Conservation (phyloP, 2,329 filamentous ascomycete species). For the Capronia epimyces region DNA sequence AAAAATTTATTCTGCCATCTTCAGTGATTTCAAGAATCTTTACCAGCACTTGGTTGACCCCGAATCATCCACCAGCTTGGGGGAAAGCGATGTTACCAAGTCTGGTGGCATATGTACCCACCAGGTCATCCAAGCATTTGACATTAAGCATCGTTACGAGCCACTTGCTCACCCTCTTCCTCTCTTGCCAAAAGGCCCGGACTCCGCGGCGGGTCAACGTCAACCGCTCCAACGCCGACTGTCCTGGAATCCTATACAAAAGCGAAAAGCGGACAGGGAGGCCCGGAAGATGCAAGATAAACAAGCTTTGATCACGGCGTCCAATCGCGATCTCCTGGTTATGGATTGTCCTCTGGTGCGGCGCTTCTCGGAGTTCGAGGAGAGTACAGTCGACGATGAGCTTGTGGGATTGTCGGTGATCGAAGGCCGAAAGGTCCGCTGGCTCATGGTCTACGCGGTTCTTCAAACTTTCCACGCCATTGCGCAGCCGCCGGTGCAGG, state of each 20-base stretch:
- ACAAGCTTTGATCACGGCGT: constrained; percentile 24
- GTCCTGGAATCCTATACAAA: constrained; percentile 28
- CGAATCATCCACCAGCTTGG: constrained; percentile 31
- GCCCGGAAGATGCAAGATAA: constrained; percentile 19
- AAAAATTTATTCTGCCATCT: constrained; percentile 56
- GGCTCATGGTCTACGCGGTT: constrained; percentile 68
- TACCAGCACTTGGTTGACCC: constrained; percentile 67
- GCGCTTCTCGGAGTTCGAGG: constrained; percentile 66
- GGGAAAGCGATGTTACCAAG: constrained; percentile 51
- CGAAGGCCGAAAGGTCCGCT: constrained; percentile 71
- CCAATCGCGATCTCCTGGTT: constrained; percentile 29
- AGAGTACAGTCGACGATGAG: constrained; percentile 53
- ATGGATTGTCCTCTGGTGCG: constrained; percentile 52
- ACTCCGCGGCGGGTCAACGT: constrained; percentile 1
- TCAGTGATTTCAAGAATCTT: constrained; percentile 63
- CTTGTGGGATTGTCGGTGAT: constrained; percentile 53
- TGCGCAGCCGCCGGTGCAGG: constrained; percentile 56
- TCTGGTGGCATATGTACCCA: constrained; percentile 63
- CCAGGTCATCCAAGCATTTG: constrained; percentile 63
- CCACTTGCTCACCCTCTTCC: constrained; percentile 63
- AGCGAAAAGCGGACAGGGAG: constrained; percentile 22
- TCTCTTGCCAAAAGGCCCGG: constrained; percentile 49
- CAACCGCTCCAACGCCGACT: constrained; percentile 15
- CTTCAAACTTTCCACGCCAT: constrained; percentile 67
- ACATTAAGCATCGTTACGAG: constrained; percentile 54